These are phyloP conservation scores for Chytriomyces hyalinus DNA, from an alignment of 192 early-diverging fungal genomes.

Conservation along the genomic window DNA sequence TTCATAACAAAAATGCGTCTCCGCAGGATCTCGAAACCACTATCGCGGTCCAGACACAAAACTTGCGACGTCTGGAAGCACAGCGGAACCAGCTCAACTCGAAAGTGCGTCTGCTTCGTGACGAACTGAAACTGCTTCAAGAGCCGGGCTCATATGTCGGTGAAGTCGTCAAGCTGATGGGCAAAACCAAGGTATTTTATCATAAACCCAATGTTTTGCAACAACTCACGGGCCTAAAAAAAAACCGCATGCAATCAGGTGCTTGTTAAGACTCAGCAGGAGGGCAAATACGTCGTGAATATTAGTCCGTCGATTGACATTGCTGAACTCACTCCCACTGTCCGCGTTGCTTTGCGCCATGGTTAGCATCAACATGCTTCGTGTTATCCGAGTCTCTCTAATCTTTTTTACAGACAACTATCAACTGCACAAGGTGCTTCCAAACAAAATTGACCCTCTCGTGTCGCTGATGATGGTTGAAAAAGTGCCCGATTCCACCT, in stretches of 20 bases:
- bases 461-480: constrained; percentile 99
- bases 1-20: neutral
- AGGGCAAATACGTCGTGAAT: constrained; percentile 98
- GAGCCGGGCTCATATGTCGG: constrained; percentile 95
- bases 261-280: constrained; percentile 80
- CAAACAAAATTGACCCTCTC: constrained; percentile 98
- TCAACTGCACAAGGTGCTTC: constrained; percentile 91
- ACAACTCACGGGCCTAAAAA: constrained; percentile 68
- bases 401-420: constrained; percentile 71
- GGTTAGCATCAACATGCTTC: constrained; percentile 1
- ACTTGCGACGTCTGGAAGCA: constrained; percentile 96
- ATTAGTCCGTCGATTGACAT: constrained; percentile 92
- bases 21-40: constrained; percentile 80
- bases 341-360: constrained; percentile 88
- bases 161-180: constrained; percentile 98
- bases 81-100: constrained; percentile 97
- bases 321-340: constrained; percentile 85
- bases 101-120: constrained; percentile 93
- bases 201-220: constrained; percentile 50
- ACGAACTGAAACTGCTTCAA: constrained; percentile 95
- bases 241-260: constrained; percentile 15
- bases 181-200: constrained; percentile 79
- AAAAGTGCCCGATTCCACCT: constrained; percentile 99
- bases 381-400: neutral
- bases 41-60: constrained; percentile 89